A percentile compares a stretch with the other conserved stretches of the same genome.
Conservation (phyloP, 139 green algal genomes). For the Nannochloris sp. region DNA sequence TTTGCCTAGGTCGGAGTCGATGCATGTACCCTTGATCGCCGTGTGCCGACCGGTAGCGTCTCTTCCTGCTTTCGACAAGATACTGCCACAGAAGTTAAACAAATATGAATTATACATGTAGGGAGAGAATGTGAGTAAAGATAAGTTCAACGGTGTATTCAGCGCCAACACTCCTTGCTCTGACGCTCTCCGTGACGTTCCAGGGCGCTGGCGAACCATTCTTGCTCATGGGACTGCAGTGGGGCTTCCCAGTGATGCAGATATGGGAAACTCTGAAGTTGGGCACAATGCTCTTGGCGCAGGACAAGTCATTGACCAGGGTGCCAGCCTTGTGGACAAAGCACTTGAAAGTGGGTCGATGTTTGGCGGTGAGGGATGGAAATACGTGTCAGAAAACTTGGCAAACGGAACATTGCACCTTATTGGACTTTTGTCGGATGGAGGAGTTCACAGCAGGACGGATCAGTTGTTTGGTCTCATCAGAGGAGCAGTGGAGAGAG, state of each 20-base stretch:
- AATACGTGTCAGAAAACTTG: slow-evolving; percentile 32
- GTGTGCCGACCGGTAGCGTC: too few species aligned
- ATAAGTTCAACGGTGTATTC: slow-evolving; percentile 75
- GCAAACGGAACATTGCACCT: slow-evolving; percentile 83
- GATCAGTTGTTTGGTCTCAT: slow-evolving; percentile 69
- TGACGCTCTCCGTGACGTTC: slow-evolving; percentile 52
- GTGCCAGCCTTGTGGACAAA: slow-evolving; percentile 83
- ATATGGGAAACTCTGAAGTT: slow-evolving; percentile 87
- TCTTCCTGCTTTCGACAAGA: too few species aligned
- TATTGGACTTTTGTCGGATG: slow-evolving; percentile 88
- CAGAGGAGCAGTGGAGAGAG: slow-evolving; percentile 59
- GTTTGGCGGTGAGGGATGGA: slow-evolving; percentile 46
- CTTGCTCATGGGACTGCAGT: slow-evolving; percentile 83
- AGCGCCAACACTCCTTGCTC: slow-evolving; percentile 59
- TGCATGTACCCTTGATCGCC: slow-evolving; percentile 1
- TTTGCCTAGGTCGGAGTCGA: neutral
- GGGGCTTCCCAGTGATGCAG: slow-evolving; percentile 79
- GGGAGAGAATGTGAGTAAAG: slow-evolving; percentile 66
- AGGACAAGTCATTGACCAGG: slow-evolving; percentile 88
- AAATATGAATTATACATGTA: slow-evolving; percentile 3
- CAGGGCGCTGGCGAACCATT: slow-evolving; percentile 42
- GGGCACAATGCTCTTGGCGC: slow-evolving; percentile 91
- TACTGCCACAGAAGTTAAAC: too few species aligned
- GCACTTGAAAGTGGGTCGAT: slow-evolving; percentile 71
- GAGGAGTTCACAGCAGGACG: slow-evolving; percentile 73